Evolutionary conservation across 177 flowering plant species (phyloP).

Genomic region (Vitis hybrid): DNA sequence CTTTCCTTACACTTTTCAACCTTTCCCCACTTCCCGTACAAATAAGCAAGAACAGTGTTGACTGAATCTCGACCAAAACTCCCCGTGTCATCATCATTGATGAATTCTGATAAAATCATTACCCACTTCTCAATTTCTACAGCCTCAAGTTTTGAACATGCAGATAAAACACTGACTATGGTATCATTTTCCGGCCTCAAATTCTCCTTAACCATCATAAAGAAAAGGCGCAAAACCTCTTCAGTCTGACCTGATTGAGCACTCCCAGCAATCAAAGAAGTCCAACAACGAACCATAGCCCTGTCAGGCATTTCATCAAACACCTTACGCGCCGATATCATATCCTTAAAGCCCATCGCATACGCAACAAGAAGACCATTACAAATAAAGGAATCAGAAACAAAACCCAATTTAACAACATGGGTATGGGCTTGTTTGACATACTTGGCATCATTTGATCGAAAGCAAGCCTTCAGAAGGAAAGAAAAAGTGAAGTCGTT

Average conservation of each 20-base stretch:
- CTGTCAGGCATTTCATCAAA: slow-evolving; percentile 66
- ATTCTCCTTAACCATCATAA: slow-evolving; percentile 37
- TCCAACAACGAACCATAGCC: slow-evolving; percentile 45
- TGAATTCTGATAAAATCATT: slow-evolving; percentile 14
- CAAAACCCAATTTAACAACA: slow-evolving; percentile 41
- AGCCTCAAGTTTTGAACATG: slow-evolving; percentile 46
- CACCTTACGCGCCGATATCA: slow-evolving; percentile 40
- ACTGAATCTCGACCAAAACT: slow-evolving; percentile 17
- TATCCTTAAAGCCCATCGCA: slow-evolving; percentile 43
- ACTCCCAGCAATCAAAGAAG: slow-evolving; percentile 58
- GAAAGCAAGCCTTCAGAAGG: slow-evolving; percentile 55
- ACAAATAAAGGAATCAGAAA: slow-evolving; percentile 36
- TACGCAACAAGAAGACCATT: slow-evolving; percentile 50
- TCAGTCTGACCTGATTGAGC: slow-evolving; percentile 38
- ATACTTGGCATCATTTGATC: slow-evolving; percentile 1
- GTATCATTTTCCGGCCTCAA: slow-evolving; percentile 53
- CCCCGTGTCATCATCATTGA: not conserved
- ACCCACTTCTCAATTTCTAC: slow-evolving; percentile 45
- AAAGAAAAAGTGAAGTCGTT: slow-evolving; percentile 63
- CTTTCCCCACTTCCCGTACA: slow-evolving; percentile 53
- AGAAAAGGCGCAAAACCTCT: slow-evolving; percentile 48
- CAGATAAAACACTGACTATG: slow-evolving; percentile 63
- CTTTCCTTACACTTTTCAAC: slow-evolving; percentile 41
- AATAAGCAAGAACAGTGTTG: slow-evolving; percentile 40
- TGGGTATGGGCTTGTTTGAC: slow-evolving; percentile 44